These are phyloP conservation scores for Gracilaria vermiculophylla DNA, from an alignment of 23 red algal species.

Conservation along the genomic window DNA sequence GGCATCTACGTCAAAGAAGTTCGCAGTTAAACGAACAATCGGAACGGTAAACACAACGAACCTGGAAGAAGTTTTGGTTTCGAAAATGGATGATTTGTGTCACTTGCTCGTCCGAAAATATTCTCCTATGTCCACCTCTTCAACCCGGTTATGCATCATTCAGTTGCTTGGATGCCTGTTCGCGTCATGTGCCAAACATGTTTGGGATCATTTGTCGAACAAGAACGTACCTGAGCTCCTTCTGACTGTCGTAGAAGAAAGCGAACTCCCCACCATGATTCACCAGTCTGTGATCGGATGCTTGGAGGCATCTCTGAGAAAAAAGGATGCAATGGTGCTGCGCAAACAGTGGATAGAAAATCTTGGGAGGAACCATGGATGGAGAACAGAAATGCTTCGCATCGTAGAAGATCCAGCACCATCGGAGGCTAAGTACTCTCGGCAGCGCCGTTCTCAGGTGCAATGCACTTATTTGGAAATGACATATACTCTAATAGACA, in stretches of 20 bases:
- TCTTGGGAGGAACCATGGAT: background rate
- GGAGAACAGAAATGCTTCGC: background rate
- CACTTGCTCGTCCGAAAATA: background rate
- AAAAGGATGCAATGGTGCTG: background rate
- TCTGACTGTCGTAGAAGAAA: background rate
- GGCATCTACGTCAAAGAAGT: slow-evolving; percentile 20
- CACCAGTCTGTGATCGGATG: slow-evolving; percentile 34
- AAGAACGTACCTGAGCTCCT: background rate
- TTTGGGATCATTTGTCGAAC: background rate
- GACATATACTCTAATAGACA: background rate
- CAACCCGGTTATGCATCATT: background rate
- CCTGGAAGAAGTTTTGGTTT: slow-evolving; percentile 11
- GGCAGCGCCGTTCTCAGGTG: background rate
- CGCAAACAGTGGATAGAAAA: background rate
- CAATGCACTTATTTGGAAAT: slow-evolving; percentile 21
- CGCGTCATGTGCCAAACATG: background rate
- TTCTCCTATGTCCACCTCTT: background rate
- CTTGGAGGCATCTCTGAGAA: background rate
- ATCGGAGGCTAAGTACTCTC: background rate
- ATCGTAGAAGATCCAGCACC: background rate
- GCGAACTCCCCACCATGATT: background rate
- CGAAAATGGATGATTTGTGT: slow-evolving; percentile 5
- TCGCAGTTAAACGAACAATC: slow-evolving; percentile 22
- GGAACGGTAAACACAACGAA: slow-evolving; percentile 7
- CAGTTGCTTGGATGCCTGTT: slow-evolving; percentile 16